Evolutionary conservation across 2,329 filamentous ascomycete species (phyloP), one percentile per base, ranked within the genome.

Genomic region (Aspergillus sp.): DNA sequence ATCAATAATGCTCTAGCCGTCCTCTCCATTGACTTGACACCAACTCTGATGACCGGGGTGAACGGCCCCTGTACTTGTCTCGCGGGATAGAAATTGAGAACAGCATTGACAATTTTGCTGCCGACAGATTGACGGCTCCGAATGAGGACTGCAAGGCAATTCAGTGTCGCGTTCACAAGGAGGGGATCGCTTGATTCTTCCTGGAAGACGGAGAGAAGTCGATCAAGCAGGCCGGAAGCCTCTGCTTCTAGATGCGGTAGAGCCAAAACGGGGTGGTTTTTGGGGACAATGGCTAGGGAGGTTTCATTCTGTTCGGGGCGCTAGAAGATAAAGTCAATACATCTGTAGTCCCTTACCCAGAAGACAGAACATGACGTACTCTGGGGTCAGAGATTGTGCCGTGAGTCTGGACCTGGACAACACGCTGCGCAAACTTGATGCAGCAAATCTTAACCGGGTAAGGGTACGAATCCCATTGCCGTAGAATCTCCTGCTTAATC

Each of bases 341-440:
- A 17, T 22, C 20, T 22, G 20, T 22, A 22, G 37, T 37, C 44
- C 51, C 46, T 41, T 39, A 27, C 12, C 38, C 30, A 43, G 5
- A 46, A n/a, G 7, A 45, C 32, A 13, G 20, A 25, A 43, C 37
- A 48, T 52, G 22, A 74, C 81, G 67, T 80, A 95, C 88, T 74
- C 88, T 83, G 57, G 87, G 86, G 64, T 97, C 91, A 48, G 82
- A 77, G 57, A 88, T 86, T 49, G 85, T 73, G 42, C 88, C 88
- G n/a, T 85, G 83, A 9, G 89, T 96, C 69, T 98, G 91, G 15
- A 90, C 88, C 56, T 96, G 80, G 41, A 98, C 86, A 41, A 97
- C 88, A 54, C 88, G 84, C 72, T 98, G 91, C 33, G 89, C 85
- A 68, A 98, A 98, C 70, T 98, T 98, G 77, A 97, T 85, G 73